phyloP scores from a whole-genome alignment of 192 early-diverging fungal species.

The Dispira parvispora region DNA sequence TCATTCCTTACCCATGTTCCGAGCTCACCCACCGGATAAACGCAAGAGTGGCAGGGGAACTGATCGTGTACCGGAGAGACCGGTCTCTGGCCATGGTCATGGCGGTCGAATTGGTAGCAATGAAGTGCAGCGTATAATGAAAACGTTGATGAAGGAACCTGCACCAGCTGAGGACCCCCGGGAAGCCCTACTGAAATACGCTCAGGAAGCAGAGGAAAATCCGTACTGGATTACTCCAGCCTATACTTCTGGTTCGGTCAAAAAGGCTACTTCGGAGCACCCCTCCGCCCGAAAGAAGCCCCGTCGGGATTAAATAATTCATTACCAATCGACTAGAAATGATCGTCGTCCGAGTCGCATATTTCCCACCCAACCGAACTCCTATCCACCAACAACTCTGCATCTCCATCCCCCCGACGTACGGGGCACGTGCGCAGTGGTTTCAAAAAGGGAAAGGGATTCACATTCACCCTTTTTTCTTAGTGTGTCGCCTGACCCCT shows the following conservation, averaged over 20 bases:
- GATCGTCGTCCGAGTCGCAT: too few species aligned
- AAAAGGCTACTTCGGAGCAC: slow-evolving; percentile 16
- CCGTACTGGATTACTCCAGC: slow-evolving; percentile 76
- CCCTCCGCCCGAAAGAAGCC: too few species aligned
- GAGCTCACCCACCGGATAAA: slow-evolving; percentile 50
- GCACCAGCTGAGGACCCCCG: slow-evolving; percentile 79
- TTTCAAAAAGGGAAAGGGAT: too few species aligned
- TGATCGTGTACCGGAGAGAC: slow-evolving; percentile 61
- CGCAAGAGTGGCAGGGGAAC: slow-evolving; percentile 49
- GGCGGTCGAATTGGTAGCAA: slow-evolving; percentile 78
- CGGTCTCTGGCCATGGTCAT: slow-evolving; percentile 59
- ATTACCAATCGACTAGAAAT: too few species aligned
- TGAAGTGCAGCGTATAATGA: slow-evolving; percentile 73
- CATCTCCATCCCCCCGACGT: too few species aligned
- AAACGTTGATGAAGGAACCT: slow-evolving; percentile 51
- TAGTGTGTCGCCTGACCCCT: too few species aligned
- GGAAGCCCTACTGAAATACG: slow-evolving; percentile 79
- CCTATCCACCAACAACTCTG: too few species aligned
- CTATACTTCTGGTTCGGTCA: slow-evolving; percentile 47
- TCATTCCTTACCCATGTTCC: slow-evolving; percentile 76
- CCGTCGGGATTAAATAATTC: too few species aligned
- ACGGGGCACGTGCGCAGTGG: too few species aligned
- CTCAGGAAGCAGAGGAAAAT: slow-evolving; percentile 56
- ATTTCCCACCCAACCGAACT: too few species aligned
- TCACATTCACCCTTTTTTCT: too few species aligned